Evolutionary conservation across 495 filamentous ascomycete species (phyloP).

Genomic region (Xylaria nigripes): DNA sequence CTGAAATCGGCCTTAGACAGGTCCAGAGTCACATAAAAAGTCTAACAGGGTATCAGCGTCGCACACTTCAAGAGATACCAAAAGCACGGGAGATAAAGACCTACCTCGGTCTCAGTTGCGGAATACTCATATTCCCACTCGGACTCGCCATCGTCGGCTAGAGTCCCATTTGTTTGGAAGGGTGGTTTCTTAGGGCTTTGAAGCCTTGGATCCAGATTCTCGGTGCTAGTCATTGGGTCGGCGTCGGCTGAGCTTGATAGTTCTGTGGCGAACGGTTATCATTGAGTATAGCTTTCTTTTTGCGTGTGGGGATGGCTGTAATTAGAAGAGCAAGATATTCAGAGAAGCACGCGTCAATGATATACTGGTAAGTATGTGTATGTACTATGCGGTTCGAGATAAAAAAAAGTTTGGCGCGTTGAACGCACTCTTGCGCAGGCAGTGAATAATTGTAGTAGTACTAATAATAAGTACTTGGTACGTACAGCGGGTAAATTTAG

Average conservation of each 20-base stretch:
- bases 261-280: background rate
- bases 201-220: constrained; percentile 12
- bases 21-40: constrained; percentile 49
- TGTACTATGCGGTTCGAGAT: no score
- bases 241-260: constrained; percentile 1
- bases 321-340: no score
- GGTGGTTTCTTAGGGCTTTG: background rate
- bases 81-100: background rate
- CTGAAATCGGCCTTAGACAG: constrained; percentile 44
- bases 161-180: background rate
- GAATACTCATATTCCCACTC: constrained; percentile 56
- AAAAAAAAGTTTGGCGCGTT: no score
- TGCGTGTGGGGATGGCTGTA: background rate
- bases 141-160: constrained; percentile 31
- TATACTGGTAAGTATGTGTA: no score
- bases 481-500: no score
- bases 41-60: constrained; percentile 25
- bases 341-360: no score
- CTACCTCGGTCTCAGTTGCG: constrained; percentile 45
- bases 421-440: no score
- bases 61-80: background rate
- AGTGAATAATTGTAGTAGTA: no score
- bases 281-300: background rate
- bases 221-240: constrained; percentile 21
- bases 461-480: no score